Percentiles rank a stretch among this genome's conserved stretches.
Conservation (phyloP, 1,284 basidiomycete species). For the Trichosporon sp. region DNA sequence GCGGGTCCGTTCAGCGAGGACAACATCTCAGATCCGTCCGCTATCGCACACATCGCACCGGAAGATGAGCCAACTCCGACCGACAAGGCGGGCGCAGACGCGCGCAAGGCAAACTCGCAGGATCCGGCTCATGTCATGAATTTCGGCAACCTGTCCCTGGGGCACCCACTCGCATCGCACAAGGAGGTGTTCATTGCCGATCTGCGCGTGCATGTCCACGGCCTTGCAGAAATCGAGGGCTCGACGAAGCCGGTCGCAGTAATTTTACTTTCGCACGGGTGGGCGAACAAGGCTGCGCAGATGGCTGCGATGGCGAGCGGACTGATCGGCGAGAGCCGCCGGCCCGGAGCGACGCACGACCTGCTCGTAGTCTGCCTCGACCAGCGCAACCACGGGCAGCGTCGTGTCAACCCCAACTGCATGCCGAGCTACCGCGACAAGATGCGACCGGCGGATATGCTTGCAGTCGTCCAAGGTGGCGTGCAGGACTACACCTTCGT, state of each 20-base stretch:
- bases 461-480: slow-evolving; percentile 49
- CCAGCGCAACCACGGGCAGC: slow-evolving; percentile 64
- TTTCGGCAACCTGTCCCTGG: slow-evolving; percentile 26
- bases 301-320: slow-evolving; percentile 35
- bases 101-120: slow-evolving; percentile 6
- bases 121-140: slow-evolving; percentile 20
- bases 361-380: slow-evolving; percentile 51
- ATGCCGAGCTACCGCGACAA: slow-evolving; percentile 7
- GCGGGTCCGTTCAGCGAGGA: background rate
- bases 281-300: slow-evolving; percentile 31
- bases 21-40: background rate
- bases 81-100: background rate
- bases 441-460: slow-evolving; percentile 10
- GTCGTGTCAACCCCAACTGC: slow-evolving; percentile 49
- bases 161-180: slow-evolving; percentile 12
- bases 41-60: background rate
- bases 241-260: slow-evolving; percentile 26
- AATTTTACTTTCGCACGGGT: slow-evolving; percentile 37
- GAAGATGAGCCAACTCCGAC: slow-evolving; percentile 2
- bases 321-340: slow-evolving; percentile 26
- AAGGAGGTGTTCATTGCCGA: slow-evolving; percentile 25
- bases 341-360: slow-evolving; percentile 24
- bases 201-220: slow-evolving; percentile 33
- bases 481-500: slow-evolving; percentile 68
- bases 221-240: slow-evolving; percentile 33